Conservation (phyloP, 1,139 yeast species). For the Hemisphaericaspora xylanilytica region DNA sequence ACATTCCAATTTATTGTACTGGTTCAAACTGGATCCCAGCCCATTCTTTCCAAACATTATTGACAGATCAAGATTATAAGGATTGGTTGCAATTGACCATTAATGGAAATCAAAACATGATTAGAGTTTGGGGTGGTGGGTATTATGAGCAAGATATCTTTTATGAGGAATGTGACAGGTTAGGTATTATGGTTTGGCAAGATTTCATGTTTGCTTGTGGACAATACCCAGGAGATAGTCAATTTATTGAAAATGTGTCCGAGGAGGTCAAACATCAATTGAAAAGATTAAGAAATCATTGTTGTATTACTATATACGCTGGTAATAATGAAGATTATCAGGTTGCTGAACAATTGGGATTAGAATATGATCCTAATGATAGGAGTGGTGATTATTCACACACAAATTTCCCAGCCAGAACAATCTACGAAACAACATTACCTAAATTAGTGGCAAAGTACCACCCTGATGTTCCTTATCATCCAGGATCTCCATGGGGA, state of each 20-base stretch:
- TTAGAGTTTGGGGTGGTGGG: slow-evolving; percentile 53
- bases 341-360: slow-evolving; percentile 33
- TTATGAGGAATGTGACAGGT: slow-evolving; percentile 41
- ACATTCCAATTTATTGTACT: slow-evolving; percentile 31
- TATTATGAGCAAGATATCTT: slow-evolving; percentile 40
- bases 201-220: slow-evolving; percentile 57
- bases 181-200: slow-evolving; percentile 48
- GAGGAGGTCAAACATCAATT: slow-evolving; percentile 36
- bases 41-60: slow-evolving; percentile 34
- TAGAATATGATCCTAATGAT: slow-evolving; percentile 30
- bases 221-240: slow-evolving; percentile 39
- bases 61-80: slow-evolving; percentile 30
- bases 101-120: slow-evolving; percentile 43
- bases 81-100: slow-evolving; percentile 31
- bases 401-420: slow-evolving; percentile 40
- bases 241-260: slow-evolving; percentile 27
- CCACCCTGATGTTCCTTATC: slow-evolving; percentile 31
- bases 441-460: slow-evolving; percentile 27
- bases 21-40: slow-evolving; percentile 53
- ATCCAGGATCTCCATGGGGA: slow-evolving; percentile 45
- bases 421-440: slow-evolving; percentile 35
- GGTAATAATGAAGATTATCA: slow-evolving; percentile 52
- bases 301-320: slow-evolving; percentile 31
- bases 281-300: slow-evolving; percentile 34
- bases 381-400: slow-evolving; percentile 26